Evolutionary conservation across 345 rosid genomes (phyloP).

Genomic region (Salix koriyanagi): DNA sequence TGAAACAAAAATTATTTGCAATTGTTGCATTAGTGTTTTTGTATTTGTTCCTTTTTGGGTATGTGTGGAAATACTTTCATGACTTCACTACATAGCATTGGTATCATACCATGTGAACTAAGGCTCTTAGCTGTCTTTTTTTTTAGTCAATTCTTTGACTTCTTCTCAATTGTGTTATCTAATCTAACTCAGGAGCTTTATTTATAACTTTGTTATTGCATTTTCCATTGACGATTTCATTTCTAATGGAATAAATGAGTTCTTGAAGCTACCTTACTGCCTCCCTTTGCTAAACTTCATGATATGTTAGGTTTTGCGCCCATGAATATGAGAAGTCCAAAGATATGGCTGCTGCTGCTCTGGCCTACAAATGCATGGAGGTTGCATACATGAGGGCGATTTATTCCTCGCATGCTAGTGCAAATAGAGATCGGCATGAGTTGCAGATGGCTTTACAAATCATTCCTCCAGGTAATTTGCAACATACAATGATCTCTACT

Average conservation of each 20-base stretch:
- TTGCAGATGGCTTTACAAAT: constrained; percentile 61
- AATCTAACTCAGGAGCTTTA: not conserved
- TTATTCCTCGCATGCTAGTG: constrained; percentile 54
- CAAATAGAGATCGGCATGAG: constrained; percentile 63
- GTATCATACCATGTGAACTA: not conserved
- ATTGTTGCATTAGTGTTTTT: not conserved
- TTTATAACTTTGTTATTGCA: not conserved
- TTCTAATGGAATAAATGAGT: not conserved
- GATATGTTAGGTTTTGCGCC: constrained; percentile 73
- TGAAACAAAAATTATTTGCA: not conserved
- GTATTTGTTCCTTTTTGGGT: not conserved
- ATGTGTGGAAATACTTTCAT: not conserved
- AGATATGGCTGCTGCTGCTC: constrained; percentile 92
- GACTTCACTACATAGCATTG: not conserved
- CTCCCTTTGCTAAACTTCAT: not conserved
- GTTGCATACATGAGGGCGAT: constrained; percentile 91
- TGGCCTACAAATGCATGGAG: constrained; percentile 97
- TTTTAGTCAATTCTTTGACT: not conserved
- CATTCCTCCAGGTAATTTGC: constrained; percentile 73
- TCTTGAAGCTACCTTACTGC: not conserved
- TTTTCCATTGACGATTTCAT: not conserved
- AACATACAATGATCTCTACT: not conserved
- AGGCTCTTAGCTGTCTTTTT: not conserved
- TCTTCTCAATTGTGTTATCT: not conserved
- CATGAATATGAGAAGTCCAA: constrained; percentile 81